Evolutionary conservation across 2,329 filamentous ascomycete species (phyloP).

Genomic region (Cercospora brassicicola): DNA sequence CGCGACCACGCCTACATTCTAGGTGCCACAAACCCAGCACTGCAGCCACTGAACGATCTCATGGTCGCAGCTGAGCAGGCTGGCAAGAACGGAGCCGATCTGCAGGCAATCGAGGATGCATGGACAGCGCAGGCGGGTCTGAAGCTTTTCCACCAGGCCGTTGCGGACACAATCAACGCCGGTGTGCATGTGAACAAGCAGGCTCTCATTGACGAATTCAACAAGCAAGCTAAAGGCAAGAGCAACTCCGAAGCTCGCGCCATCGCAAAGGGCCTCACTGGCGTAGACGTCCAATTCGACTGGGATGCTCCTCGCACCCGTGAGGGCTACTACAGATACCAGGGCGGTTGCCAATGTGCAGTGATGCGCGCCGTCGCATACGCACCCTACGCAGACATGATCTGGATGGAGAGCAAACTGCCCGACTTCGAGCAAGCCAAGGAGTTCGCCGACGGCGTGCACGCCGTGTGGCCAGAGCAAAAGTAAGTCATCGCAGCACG

Average conservation of each 20-base stretch:
- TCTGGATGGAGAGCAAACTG: constrained; percentile 99
- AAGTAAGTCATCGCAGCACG: constrained; percentile 62
- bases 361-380: constrained; percentile 90
- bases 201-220: constrained; percentile 66
- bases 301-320: constrained; percentile 92
- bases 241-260: constrained; percentile 78
- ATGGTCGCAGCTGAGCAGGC: constrained; percentile 82
- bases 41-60: constrained; percentile 83
- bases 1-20: constrained; percentile 94
- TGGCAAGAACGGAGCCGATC: constrained; percentile 75
- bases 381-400: constrained; percentile 88
- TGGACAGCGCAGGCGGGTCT: constrained; percentile 79
- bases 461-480: constrained; percentile 91
- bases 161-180: constrained; percentile 75
- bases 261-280: constrained; percentile 73
- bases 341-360: constrained; percentile 87
- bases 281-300: constrained; percentile 83
- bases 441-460: constrained; percentile 90
- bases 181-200: constrained; percentile 68
- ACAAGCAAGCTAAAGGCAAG: constrained; percentile 71
- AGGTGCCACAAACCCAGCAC: constrained; percentile 79
- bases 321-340: constrained; percentile 91
- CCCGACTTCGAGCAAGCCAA: constrained; percentile 88
- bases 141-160: constrained; percentile 87
- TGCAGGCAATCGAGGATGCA: constrained; percentile 88